Evolutionary conservation across 1,284 basidiomycete genomes (phyloP), one percentile per base, ranked within the genome.

Genomic region (Cryptococcus maquisensis): DNA sequence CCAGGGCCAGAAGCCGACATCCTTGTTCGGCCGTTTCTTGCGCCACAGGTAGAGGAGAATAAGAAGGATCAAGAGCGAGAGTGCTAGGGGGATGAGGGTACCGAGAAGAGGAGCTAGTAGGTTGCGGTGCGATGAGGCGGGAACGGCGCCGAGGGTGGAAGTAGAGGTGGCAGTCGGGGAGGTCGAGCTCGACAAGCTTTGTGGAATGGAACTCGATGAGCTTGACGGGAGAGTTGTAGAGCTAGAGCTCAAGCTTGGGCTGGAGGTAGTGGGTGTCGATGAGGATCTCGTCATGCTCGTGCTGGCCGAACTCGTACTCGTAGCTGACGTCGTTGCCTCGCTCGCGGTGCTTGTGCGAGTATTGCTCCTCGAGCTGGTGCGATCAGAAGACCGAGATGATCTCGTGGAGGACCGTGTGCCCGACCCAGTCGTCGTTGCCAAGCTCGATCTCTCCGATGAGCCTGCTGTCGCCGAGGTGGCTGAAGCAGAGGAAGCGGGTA

Each of bases 51-150:
- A 47, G 38, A 47, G 18, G 4, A 60, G 21, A 15, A 57, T 12
- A 18, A 55, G 48, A 21, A 60, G n/a, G 6, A 55, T 18, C 0
- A 60, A 12, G 16, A 57, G 36, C 5, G 50, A 39, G 21, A 55
- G 20, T 12, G 21, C 51, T 2, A 60, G 32, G 12, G 59, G 59
- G 3, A 57, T 37, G 6, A 57, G 52, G 4, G 47, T 48, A 18
- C 46, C 55, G 2, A 56, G 52, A 16, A 60, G 38, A 4, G 49
- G 50, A 20, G 43, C 43, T 6, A 60, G 43, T 8, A 60, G 49
- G 23, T 54, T 51, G 8, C 37, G 15, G 16, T 21, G n/a, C 15
- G 28, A 41, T n/a, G 35, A 28, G 4, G 15, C n/a, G 10, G 21
- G 28, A 16, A 39, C 16, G 18, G 20, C 13, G 28, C 40, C 43